These are phyloP conservation scores for Colletotrichum camelliae DNA, from an alignment of 2,329 filamentous ascomycete genomes.

Conservation along the genomic window DNA sequence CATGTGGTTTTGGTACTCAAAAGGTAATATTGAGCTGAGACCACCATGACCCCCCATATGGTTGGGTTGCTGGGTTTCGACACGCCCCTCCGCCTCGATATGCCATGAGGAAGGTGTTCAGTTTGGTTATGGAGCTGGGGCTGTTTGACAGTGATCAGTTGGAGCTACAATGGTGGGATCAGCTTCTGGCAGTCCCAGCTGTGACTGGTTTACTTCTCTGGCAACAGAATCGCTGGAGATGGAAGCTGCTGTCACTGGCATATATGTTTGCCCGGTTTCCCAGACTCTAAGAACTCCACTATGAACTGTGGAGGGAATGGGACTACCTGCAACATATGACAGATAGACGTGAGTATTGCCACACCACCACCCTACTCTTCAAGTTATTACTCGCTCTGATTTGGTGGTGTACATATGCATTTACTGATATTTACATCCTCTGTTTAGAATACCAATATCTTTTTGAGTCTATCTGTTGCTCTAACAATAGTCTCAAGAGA, in stretches of 20 bases:
- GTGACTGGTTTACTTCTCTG: conserved; percentile 35
- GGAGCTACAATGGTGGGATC: conserved; percentile 30
- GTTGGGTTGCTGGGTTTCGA: conserved; percentile 26
- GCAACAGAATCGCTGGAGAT: conserved; percentile 35
- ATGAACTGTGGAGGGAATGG: conserved; percentile 38
- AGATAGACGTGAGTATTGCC: conserved; percentile 24
- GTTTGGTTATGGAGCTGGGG: conserved; percentile 23
- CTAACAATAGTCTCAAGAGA: conserved; percentile 23
- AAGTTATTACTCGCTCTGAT: not conserved
- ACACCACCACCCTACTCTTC: not conserved
- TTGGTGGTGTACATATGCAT: not conserved
- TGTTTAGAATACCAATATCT: not conserved
- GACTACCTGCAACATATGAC: conserved; percentile 6
- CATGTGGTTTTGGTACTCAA: not conserved
- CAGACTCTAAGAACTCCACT: conserved; percentile 33
- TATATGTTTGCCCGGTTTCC: conserved; percentile 34
- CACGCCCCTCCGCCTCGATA: conserved; percentile 1
- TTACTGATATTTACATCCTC: not conserved
- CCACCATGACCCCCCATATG: conserved; percentile 25
- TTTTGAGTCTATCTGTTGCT: not conserved
- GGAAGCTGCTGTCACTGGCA: conserved; percentile 28
- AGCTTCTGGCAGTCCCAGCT: conserved; percentile 30
- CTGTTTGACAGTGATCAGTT: conserved; percentile 25
- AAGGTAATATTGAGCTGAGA: not conserved
- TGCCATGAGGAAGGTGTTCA: conserved; percentile 28